phyloP scores from a whole-genome alignment of 805 yeast species.

The Nakazawaea anatomiae region DNA sequence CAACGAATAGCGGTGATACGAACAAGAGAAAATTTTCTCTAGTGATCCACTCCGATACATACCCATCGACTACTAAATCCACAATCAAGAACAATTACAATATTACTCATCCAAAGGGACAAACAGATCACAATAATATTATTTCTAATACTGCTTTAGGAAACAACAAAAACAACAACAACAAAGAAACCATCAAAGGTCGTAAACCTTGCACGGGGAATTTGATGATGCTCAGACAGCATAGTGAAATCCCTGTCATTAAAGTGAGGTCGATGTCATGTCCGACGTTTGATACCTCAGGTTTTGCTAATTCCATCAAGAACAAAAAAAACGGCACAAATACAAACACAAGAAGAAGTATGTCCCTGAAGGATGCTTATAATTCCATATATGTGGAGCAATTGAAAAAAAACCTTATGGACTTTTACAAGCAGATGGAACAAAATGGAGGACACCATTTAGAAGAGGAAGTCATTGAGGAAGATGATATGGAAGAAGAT shows the following conservation, averaged over 20 bases:
- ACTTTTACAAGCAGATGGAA: slow-evolving; percentile 1
- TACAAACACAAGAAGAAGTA: background rate
- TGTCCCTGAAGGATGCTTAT: slow-evolving; percentile 3
- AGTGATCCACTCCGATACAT: slow-evolving; percentile 2
- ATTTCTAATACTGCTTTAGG: background rate
- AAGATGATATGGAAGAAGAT: slow-evolving; percentile 37
- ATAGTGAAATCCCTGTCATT: background rate
- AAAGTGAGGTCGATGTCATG: slow-evolving; percentile 9
- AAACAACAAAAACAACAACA: background rate
- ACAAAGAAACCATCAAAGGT: background rate
- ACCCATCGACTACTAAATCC: background rate
- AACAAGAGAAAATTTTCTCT: slow-evolving; percentile 7
- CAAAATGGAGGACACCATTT: background rate
- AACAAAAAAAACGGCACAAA: too few species aligned
- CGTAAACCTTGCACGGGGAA: slow-evolving; percentile 7
- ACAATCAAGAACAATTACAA: background rate
- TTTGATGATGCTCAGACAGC: slow-evolving; percentile 7
- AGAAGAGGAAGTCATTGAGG: slow-evolving; percentile 29
- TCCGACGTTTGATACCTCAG: background rate
- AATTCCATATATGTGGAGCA: slow-evolving; percentile 5
- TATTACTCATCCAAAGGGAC: slow-evolving; percentile 1
- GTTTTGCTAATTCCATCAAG: too few species aligned
- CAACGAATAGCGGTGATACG: background rate
- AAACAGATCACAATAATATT: background rate
- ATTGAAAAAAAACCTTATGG: slow-evolving; percentile 1